Evolutionary conservation across 164 flowering plant species (phyloP).

Genomic region (Cinnamomum chago): DNA sequence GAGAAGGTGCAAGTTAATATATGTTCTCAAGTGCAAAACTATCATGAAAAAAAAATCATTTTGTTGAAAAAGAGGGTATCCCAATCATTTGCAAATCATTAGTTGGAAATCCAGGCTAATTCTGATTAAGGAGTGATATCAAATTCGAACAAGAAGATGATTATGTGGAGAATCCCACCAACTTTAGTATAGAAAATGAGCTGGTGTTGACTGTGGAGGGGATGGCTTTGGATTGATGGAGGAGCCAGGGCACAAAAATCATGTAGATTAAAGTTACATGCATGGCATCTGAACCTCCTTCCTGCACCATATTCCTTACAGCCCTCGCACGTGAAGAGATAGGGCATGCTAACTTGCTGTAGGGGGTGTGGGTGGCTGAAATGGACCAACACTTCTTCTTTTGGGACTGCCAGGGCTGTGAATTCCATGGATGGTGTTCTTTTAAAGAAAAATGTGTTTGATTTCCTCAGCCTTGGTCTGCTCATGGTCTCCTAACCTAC

Average conservation of each 20-base stretch:
- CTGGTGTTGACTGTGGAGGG: constrained; percentile 64
- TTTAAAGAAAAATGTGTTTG: constrained; percentile 5
- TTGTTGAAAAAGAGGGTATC: too few relatives aligned
- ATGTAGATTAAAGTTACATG: constrained; percentile 66
- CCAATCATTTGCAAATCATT: too few relatives aligned
- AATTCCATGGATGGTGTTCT: constrained; percentile 2
- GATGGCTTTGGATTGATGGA: constrained; percentile 44
- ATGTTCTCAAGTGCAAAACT: too few relatives aligned
- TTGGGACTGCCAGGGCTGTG: neutral
- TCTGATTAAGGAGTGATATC: too few relatives aligned
- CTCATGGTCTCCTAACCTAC: neutral
- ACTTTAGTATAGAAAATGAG: constrained; percentile 45
- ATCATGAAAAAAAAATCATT: too few relatives aligned
- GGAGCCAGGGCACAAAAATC: constrained; percentile 72
- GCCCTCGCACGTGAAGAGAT: constrained; percentile 58
- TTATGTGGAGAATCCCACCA: constrained; percentile 15
- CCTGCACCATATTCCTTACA: constrained; percentile 87
- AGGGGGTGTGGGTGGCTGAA: constrained; percentile 59
- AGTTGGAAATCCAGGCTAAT: too few relatives aligned
- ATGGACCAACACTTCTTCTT: constrained; percentile 30
- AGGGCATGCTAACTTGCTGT: constrained; percentile 23
- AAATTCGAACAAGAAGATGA: too few relatives aligned
- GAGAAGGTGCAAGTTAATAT: too few relatives aligned
- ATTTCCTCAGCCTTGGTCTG: constrained; percentile 3
- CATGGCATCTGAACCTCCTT: constrained; percentile 47